Percentiles rank a stretch among this genome's conserved stretches.
These are phyloP conservation scores for Anacardium occidentale DNA, from an alignment of 345 rosid genomes.

Conservation along the genomic window DNA sequence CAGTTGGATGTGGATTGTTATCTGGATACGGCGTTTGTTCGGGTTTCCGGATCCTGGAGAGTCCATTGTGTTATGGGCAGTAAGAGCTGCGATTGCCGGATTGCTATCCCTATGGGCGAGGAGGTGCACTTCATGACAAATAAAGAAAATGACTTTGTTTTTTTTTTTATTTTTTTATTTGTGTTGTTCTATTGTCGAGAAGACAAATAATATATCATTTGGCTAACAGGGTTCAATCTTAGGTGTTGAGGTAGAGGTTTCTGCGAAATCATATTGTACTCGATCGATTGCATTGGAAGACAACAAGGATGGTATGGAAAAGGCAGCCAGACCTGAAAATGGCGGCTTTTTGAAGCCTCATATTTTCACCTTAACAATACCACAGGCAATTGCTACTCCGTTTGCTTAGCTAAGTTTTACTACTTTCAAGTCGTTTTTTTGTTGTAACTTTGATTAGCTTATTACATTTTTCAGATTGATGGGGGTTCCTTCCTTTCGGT, in stretches of 20 bases:
- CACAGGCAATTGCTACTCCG: slow-evolving; percentile 47
- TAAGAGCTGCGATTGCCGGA: slow-evolving; percentile 73
- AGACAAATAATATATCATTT: slow-evolving; percentile 40
- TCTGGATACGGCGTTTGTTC: slow-evolving; percentile 60
- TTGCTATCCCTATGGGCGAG: slow-evolving; percentile 89
- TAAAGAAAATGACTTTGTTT: neutral
- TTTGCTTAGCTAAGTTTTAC: neutral
- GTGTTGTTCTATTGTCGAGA: neutral
- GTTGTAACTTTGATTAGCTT: neutral
- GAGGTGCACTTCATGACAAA: slow-evolving; percentile 43
- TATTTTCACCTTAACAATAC: slow-evolving; percentile 71
- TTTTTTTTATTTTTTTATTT: neutral
- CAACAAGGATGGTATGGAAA: slow-evolving; percentile 36
- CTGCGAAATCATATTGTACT: slow-evolving; percentile 57
- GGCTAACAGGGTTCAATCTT: slow-evolving; percentile 96
- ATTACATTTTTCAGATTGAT: slow-evolving; percentile 50
- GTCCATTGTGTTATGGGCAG: slow-evolving; percentile 95
- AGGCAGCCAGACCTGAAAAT: slow-evolving; percentile 38
- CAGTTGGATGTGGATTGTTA: slow-evolving; percentile 62
- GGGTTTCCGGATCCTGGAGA: slow-evolving; percentile 69
- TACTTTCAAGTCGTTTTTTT: neutral
- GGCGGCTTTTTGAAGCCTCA: slow-evolving; percentile 69
- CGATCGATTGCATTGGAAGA: slow-evolving; percentile 46
- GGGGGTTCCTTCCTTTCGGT: slow-evolving; percentile 78
- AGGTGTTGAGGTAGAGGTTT: slow-evolving; percentile 85